Percentiles rank a stretch among this genome's conserved stretches.
phyloP scores from a whole-genome alignment of 2,329 filamentous ascomycete genomes.

The Ascochyta koolunga region DNA sequence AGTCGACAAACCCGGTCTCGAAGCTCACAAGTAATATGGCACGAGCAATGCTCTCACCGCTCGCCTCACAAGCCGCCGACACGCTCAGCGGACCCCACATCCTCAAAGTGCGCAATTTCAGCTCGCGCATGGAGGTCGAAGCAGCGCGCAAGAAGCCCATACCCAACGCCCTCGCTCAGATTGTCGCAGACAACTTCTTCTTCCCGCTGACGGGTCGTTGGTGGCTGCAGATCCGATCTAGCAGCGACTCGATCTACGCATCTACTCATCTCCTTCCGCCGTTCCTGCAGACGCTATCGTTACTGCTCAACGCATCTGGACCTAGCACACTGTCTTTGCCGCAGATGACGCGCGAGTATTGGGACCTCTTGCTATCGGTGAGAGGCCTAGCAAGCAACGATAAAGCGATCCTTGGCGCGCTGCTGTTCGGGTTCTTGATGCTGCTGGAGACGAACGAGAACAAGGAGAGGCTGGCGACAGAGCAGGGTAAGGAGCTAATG shows the following conservation, averaged over 20 bases:
- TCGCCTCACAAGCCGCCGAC: slow-evolving; percentile 83
- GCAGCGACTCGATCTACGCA: slow-evolving; percentile 65
- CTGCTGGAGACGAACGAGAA: slow-evolving; percentile 82
- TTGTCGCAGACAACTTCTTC: slow-evolving; percentile 82
- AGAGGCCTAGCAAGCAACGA: slow-evolving; percentile 62
- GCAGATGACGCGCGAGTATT: slow-evolving; percentile 82
- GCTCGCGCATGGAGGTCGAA: slow-evolving; percentile 72
- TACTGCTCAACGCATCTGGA: slow-evolving; percentile 83
- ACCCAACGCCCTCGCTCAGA: slow-evolving; percentile 76
- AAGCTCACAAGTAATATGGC: slow-evolving; percentile 71
- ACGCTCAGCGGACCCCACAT: slow-evolving; percentile 77
- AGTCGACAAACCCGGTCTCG: slow-evolving; percentile 65
- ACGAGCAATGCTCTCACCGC: slow-evolving; percentile 75
- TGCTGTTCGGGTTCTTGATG: slow-evolving; percentile 80
- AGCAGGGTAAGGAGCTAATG: slow-evolving; percentile 76
- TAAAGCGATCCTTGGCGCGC: slow-evolving; percentile 70
- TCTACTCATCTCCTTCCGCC: slow-evolving; percentile 77
- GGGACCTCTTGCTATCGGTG: slow-evolving; percentile 78
- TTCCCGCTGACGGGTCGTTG: slow-evolving; percentile 83
- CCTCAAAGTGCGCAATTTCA: slow-evolving; percentile 90
- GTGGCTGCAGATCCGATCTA: slow-evolving; percentile 65
- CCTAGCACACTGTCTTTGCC: slow-evolving; percentile 77
- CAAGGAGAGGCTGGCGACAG: slow-evolving; percentile 72
- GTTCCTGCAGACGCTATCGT: slow-evolving; percentile 83
- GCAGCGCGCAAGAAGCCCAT: slow-evolving; percentile 65